Evolutionary conservation across 768 basidiomycete genomes (phyloP).

Genomic region (Crucibulum laeve): DNA sequence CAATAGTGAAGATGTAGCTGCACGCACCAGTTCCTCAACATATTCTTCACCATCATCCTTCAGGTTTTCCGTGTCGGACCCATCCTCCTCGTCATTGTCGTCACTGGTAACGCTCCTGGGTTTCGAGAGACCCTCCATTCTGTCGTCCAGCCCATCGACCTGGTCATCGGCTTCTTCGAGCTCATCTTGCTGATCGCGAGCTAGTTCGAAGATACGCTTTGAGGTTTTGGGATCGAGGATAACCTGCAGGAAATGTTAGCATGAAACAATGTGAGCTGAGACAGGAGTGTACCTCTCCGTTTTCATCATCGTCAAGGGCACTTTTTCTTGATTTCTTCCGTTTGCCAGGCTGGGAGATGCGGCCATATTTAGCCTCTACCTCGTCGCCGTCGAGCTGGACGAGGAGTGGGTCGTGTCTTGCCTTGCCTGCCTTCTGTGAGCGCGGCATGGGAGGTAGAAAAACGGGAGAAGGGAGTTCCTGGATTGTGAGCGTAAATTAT

Average conservation of each 20-base stretch:
- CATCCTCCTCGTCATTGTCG: constrained; percentile 46
- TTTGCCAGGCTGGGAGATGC: constrained; percentile 69
- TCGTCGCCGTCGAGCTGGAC: constrained; percentile 83
- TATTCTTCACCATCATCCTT: constrained; percentile 49
- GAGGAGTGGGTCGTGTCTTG: constrained; percentile 84
- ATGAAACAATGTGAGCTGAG: constrained; percentile 9
- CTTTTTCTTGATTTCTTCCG: constrained; percentile 57
- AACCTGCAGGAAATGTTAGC: constrained; percentile 34
- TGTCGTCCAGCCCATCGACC: constrained; percentile 40
- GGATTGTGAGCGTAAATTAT: too few species aligned
- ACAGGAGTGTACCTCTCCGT: constrained; percentile 42
- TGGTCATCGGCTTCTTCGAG: constrained; percentile 62
- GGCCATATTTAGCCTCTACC: constrained; percentile 71
- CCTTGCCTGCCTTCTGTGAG: constrained; percentile 47
- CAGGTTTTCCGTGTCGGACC: constrained; percentile 50
- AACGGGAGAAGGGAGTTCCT: neutral
- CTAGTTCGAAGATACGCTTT: constrained; percentile 85
- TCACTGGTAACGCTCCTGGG: constrained; percentile 26
- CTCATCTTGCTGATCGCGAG: constrained; percentile 90
- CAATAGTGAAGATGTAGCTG: neutral
- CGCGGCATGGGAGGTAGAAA: constrained; percentile 54
- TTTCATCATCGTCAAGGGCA: constrained; percentile 44
- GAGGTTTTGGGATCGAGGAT: constrained; percentile 81
- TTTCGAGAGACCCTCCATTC: constrained; percentile 22
- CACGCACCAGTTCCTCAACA: constrained; percentile 61